Percentiles rank a stretch among this genome's conserved stretches.
Conservation (phyloP, 441 rosid species). For the Bruguiera hainesii region DNA sequence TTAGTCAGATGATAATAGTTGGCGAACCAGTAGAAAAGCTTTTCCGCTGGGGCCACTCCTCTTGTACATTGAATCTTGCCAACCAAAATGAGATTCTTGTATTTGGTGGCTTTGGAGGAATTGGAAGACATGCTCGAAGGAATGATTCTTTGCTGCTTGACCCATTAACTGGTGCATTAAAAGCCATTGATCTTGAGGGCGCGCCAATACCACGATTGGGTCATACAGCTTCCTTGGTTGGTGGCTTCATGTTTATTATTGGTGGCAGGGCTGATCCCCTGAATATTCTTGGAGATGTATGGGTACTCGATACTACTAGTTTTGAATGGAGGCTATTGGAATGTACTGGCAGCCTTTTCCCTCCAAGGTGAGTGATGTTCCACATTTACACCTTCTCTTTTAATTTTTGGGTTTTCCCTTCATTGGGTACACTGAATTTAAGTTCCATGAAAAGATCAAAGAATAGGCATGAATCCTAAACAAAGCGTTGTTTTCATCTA, state of each 20-base stretch:
- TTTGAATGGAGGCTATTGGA: conserved; percentile 54
- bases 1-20: conserved; percentile 35
- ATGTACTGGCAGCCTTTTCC: conserved; percentile 55
- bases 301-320: conserved; percentile 52
- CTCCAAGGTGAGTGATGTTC: conserved; percentile 67
- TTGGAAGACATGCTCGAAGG: conserved; percentile 87
- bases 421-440: neutral
- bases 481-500: neutral
- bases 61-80: conserved; percentile 43
- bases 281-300: conserved; percentile 67
- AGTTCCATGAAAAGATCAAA: neutral
- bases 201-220: conserved; percentile 79
- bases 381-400: neutral
- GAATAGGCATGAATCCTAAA: conserved; percentile 5
- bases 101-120: conserved; percentile 95
- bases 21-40: conserved; percentile 81
- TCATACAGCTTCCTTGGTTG: conserved; percentile 74
- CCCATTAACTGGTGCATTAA: conserved; percentile 47
- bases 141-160: conserved; percentile 64
- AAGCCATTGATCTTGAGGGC: conserved; percentile 35
- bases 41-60: conserved; percentile 87
- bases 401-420: neutral
- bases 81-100: conserved; percentile 37
- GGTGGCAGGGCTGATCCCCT: conserved; percentile 91
- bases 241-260: conserved; percentile 58